Conservation (phyloP, 2,329 filamentous ascomycete genomes). For the Botrytis deweyae region DNA sequence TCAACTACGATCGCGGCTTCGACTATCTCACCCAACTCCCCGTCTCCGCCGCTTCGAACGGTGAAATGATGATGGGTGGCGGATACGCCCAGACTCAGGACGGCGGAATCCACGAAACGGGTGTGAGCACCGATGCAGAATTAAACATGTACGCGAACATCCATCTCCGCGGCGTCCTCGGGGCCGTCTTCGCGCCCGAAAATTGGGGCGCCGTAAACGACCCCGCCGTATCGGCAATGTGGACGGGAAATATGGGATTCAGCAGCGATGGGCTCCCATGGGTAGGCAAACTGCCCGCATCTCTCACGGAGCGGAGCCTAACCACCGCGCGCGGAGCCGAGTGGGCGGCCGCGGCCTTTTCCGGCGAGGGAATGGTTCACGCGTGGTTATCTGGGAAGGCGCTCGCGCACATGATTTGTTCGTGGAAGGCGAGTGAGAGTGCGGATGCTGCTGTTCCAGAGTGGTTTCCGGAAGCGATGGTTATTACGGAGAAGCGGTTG, state of each 20-base stretch:
- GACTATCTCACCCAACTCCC: constrained; percentile 18
- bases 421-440: constrained; percentile 38
- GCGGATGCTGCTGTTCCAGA: constrained; percentile 23
- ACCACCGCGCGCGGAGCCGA: not conserved
- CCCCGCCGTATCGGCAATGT: constrained; percentile 38
- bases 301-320: not conserved
- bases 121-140: not conserved
- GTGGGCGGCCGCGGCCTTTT: constrained; percentile 11
- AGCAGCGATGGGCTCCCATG: constrained; percentile 13
- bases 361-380: constrained; percentile 16
- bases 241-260: constrained; percentile 27
- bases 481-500: constrained; percentile 10
- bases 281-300: not conserved
- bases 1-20: constrained; percentile 13
- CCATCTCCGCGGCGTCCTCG: not conserved
- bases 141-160: constrained; percentile 7
- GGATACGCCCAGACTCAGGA: not conserved
- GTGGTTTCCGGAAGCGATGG: constrained; percentile 12
- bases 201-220: constrained; percentile 49
- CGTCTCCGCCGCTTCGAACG: not conserved
- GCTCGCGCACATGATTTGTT: constrained; percentile 44
- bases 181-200: constrained; percentile 31
- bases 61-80: constrained; percentile 17
- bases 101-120: not conserved
- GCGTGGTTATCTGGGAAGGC: constrained; percentile 43